phyloP scores from a whole-genome alignment of 2,329 filamentous ascomycete genomes.

The Fusarium bactridioides region DNA sequence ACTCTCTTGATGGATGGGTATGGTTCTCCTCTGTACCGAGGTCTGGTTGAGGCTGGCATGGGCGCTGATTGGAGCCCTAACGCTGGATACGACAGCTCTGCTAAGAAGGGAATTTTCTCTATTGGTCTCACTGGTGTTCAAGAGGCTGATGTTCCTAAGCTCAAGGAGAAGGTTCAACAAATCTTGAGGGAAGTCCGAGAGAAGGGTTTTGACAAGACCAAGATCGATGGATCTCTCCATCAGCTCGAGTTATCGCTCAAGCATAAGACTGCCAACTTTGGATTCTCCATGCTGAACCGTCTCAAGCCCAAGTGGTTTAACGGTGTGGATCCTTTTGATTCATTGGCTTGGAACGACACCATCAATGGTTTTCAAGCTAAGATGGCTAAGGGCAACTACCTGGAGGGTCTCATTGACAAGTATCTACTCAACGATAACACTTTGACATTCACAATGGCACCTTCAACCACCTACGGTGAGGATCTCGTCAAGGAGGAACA shows the following conservation, averaged over 20 bases:
- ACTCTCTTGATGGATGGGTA: constrained; percentile 92
- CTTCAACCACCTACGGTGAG: constrained; percentile 76
- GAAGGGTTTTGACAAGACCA: constrained; percentile 85
- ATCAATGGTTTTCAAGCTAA: constrained; percentile 82
- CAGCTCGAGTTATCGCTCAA: constrained; percentile 93
- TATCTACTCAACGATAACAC: constrained; percentile 89
- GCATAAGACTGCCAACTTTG: constrained; percentile 96
- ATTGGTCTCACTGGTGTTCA: constrained; percentile 91
- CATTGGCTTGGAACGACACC: constrained; percentile 90
- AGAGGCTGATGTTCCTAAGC: constrained; percentile 77
- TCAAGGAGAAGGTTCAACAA: constrained; percentile 76
- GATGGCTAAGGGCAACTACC: constrained; percentile 78
- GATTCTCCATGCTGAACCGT: constrained; percentile 87
- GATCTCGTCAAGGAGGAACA: constrained; percentile 81
- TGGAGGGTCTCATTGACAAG: constrained; percentile 86
- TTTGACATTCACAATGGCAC: constrained; percentile 93
- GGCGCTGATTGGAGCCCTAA: constrained; percentile 96
- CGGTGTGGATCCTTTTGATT: constrained; percentile 89
- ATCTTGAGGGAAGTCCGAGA: constrained; percentile 74
- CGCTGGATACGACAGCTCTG: constrained; percentile 85
- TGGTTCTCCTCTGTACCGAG: constrained; percentile 89
- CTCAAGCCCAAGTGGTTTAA: constrained; percentile 96
- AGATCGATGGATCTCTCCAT: constrained; percentile 93
- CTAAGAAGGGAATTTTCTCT: constrained; percentile 82
- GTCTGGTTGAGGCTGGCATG: constrained; percentile 86